Evolutionary conservation across 1,284 basidiomycete genomes (phyloP).

Genomic region (Tilletia indica): DNA sequence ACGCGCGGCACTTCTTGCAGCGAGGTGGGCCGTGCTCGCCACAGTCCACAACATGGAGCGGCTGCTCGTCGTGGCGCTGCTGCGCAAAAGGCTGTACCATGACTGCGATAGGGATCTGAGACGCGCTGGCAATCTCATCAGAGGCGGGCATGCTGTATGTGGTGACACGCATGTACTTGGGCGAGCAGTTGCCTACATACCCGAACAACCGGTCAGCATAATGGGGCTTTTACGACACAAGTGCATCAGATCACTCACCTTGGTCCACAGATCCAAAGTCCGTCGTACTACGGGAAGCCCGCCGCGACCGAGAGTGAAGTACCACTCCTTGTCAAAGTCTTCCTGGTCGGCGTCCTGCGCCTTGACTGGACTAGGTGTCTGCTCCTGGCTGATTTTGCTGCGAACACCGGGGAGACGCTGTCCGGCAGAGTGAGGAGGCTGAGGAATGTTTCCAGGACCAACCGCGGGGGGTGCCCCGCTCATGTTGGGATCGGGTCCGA

Average conservation of each 20-base stretch:
- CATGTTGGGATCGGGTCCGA: constrained; percentile 3
- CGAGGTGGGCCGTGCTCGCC: constrained; percentile 75
- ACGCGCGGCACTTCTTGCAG: constrained; percentile 81
- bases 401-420: constrained; percentile 63
- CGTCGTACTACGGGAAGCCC: constrained; percentile 71
- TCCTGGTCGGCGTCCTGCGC: constrained; percentile 79
- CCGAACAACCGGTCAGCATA: not conserved
- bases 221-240: not conserved
- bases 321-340: constrained; percentile 75
- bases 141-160: constrained; percentile 75
- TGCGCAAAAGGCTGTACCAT: constrained; percentile 88
- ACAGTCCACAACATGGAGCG: constrained; percentile 70
- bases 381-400: constrained; percentile 80
- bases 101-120: constrained; percentile 75
- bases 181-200: constrained; percentile 67
- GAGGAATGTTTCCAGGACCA: constrained; percentile 32
- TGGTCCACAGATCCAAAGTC: constrained; percentile 89
- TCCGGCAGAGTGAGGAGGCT: constrained; percentile 58
- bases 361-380: constrained; percentile 87
- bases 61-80: constrained; percentile 64
- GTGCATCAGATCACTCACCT: constrained; percentile 61
- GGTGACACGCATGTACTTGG: constrained; percentile 68
- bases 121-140: constrained; percentile 75
- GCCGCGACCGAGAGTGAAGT: constrained; percentile 71
- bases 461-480: not conserved